These are phyloP conservation scores for Casaregolazyma suthepensis DNA, from an alignment of 1,139 yeast genomes.

Conservation along the genomic window DNA sequence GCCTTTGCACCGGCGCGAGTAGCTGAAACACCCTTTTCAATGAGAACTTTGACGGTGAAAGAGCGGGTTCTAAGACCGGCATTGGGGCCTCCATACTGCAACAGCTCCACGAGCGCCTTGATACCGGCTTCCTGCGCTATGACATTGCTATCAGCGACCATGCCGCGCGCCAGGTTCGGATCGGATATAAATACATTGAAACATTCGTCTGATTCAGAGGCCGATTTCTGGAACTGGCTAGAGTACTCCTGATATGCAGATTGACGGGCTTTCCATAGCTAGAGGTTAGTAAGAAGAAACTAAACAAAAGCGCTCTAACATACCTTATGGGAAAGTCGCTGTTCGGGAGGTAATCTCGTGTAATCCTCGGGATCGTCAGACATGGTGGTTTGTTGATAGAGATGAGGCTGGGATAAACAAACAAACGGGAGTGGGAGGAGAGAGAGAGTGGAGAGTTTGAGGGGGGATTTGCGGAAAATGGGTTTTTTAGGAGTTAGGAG, in stretches of 20 bases:
- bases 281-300: neutral
- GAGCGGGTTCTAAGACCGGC: constrained; percentile 35
- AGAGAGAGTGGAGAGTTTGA: neutral
- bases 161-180: constrained; percentile 48
- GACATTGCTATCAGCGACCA: constrained; percentile 74
- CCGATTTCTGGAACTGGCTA: constrained; percentile 47
- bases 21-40: constrained; percentile 78
- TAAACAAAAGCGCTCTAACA: constrained; percentile 13
- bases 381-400: constrained; percentile 1
- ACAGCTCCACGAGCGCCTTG: constrained; percentile 47
- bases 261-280: constrained; percentile 84
- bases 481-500: neutral
- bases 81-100: constrained; percentile 53
- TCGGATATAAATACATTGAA: constrained; percentile 44
- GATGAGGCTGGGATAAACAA: neutral
- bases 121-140: constrained; percentile 89
- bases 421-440: neutral
- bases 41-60: constrained; percentile 46
- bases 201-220: constrained; percentile 50
- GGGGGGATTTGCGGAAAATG: neutral
- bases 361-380: constrained; percentile 51
- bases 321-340: constrained; percentile 59
- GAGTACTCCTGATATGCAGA: constrained; percentile 70
- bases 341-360: constrained; percentile 57
- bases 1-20: constrained; percentile 70